These are phyloP conservation scores for Akanthomyces muscarius DNA, from an alignment of 2,329 filamentous ascomycete genomes.

Conservation along the genomic window DNA sequence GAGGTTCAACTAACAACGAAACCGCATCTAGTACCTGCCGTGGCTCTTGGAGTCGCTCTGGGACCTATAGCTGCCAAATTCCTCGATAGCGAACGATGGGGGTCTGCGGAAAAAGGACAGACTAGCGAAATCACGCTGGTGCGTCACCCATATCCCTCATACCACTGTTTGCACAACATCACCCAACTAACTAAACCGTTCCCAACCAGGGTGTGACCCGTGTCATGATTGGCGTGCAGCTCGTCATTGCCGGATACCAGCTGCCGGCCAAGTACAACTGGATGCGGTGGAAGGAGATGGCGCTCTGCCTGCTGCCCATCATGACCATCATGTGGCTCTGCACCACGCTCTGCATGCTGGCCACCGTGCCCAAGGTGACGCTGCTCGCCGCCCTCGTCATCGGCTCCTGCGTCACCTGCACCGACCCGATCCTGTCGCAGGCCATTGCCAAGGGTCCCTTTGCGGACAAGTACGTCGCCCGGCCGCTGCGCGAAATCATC, in stretches of 20 bases:
- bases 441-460: conserved; percentile 55
- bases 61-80: conserved; percentile 53
- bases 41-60: conserved; percentile 49
- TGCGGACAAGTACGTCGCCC: conserved; percentile 56
- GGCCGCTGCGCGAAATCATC: conserved; percentile 56
- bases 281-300: conserved; percentile 48
- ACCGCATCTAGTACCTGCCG: conserved; percentile 47
- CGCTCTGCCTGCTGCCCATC: conserved; percentile 52
- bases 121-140: conserved; percentile 38
- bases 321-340: conserved; percentile 61
- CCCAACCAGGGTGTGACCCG: conserved; percentile 43
- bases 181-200: background rate
- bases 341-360: conserved; percentile 52
- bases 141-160: conserved; percentile 7
- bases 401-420: conserved; percentile 57
- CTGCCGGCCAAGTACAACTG: conserved; percentile 53
- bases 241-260: conserved; percentile 61
- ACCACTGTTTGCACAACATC: background rate
- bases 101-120: conserved; percentile 30
- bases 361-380: conserved; percentile 51
- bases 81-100: conserved; percentile 42
- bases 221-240: conserved; percentile 59
- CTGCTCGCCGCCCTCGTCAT: conserved; percentile 54
- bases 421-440: conserved; percentile 59
- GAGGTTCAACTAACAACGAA: background rate